phyloP scores from a whole-genome alignment of 179 eudicot species.

The Heliamphora pulchella region DNA sequence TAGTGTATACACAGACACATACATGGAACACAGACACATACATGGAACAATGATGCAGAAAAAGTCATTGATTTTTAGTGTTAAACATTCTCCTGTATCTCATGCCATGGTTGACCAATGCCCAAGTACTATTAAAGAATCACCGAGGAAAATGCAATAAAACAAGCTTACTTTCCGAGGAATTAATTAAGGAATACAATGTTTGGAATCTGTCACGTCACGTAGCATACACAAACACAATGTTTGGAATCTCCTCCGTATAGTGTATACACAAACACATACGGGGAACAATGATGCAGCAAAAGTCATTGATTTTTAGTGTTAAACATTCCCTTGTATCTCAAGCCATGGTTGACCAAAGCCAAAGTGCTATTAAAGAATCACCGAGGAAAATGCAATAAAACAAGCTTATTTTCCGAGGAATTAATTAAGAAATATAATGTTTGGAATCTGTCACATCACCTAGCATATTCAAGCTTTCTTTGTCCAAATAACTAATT shows the following conservation, averaged over 20 bases:
- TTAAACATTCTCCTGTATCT: neutral
- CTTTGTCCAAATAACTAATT: conserved; percentile 2
- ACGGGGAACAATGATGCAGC: neutral
- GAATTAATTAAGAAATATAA: no score
- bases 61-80: neutral
- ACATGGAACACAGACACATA: no score
- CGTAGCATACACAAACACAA: neutral
- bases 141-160: neutral
- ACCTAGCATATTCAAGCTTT: conserved; percentile 3
- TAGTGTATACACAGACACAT: neutral
- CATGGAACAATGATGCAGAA: neutral
- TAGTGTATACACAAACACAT: neutral
- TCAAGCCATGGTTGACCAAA: neutral
- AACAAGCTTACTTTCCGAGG: neutral
- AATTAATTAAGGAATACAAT: no score
- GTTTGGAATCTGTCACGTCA: neutral
- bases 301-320: neutral
- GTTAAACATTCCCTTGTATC: neutral
- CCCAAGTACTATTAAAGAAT: neutral
- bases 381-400: neutral
- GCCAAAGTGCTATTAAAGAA: neutral
- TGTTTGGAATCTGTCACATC: neutral
- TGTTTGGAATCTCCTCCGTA: no score
- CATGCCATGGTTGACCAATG: neutral
- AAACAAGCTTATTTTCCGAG: neutral